These are phyloP conservation scores for Trichosanthes truncata DNA, from an alignment of 306 rosid genomes.

Conservation along the genomic window DNA sequence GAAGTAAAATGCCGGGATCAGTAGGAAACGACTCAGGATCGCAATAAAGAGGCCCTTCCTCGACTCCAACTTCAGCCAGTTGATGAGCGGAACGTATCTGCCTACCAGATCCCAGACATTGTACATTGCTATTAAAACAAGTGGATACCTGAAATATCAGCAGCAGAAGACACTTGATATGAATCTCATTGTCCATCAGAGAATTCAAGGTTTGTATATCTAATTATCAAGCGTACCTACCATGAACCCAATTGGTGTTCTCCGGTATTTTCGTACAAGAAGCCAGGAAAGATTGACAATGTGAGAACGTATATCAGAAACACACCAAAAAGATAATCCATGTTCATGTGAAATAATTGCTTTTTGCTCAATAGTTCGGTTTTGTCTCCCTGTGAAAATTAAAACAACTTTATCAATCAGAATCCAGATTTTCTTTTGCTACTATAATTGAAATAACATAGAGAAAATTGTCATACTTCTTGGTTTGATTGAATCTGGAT, in stretches of 20 bases:
- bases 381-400: slow-evolving; percentile 30
- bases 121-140: slow-evolving; percentile 59
- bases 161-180: neutral
- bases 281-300: slow-evolving; percentile 77
- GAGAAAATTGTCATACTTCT: slow-evolving; percentile 30
- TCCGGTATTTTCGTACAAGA: slow-evolving; percentile 82
- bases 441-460: neutral
- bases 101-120: slow-evolving; percentile 45
- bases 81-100: slow-evolving; percentile 57
- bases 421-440: neutral
- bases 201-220: neutral
- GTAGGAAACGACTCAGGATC: slow-evolving; percentile 34
- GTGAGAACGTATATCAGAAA: slow-evolving; percentile 53
- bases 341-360: slow-evolving; percentile 36
- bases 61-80: slow-evolving; percentile 54
- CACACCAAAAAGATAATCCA: slow-evolving; percentile 49
- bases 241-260: slow-evolving; percentile 63
- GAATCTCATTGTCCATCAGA: neutral
- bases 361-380: slow-evolving; percentile 37
- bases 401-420: neutral
- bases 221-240: slow-evolving; percentile 18
- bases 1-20: slow-evolving; percentile 72
- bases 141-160: slow-evolving; percentile 52
- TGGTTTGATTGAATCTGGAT: slow-evolving; percentile 21
- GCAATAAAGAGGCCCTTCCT: slow-evolving; percentile 45